Conservation (phyloP, 2,329 filamentous ascomycete species). For the Akanthomyces lecanii region DNA sequence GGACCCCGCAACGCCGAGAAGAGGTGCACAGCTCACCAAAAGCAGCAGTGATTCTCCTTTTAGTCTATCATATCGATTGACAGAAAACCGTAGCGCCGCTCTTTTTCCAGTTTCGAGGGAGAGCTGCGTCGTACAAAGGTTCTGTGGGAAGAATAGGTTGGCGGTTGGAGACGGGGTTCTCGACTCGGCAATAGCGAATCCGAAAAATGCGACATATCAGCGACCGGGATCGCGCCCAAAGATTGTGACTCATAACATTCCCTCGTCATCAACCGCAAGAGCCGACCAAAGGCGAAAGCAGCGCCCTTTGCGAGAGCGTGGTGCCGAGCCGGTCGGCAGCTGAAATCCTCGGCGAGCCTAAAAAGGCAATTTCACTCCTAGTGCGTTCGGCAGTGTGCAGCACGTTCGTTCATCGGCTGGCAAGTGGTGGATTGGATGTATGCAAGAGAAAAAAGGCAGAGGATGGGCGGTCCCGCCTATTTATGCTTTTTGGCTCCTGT, state of each 20-base stretch:
- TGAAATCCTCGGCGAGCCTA: conserved; percentile 7
- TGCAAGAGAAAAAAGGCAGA: neutral
- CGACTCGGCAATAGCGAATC: neutral
- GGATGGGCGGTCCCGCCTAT: conserved; percentile 15
- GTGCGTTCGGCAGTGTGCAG: neutral
- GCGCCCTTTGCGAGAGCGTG: neutral
- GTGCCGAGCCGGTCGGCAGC: neutral
- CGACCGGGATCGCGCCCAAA: neutral
- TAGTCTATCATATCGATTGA: too few species aligned
- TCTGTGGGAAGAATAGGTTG: too few species aligned
- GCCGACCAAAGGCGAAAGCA: neutral
- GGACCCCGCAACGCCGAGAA: too few species aligned
- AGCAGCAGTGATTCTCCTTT: too few species aligned
- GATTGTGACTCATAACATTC: neutral
- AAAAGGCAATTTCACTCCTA: neutral
- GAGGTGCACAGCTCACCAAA: too few species aligned
- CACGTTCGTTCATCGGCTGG: too few species aligned
- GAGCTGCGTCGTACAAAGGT: too few species aligned
- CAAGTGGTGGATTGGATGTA: neutral
- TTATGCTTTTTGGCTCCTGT: conserved; percentile 15
- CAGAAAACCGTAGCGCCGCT: too few species aligned
- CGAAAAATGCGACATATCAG: neutral
- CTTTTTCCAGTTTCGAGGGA: too few species aligned
- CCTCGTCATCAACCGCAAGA: neutral
- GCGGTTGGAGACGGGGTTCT: too few species aligned